Evolutionary conservation across 1,139 yeast genomes (phyloP), one percentile per base, ranked within the genome.

Genomic region (Saccharomyces uvarum): DNA sequence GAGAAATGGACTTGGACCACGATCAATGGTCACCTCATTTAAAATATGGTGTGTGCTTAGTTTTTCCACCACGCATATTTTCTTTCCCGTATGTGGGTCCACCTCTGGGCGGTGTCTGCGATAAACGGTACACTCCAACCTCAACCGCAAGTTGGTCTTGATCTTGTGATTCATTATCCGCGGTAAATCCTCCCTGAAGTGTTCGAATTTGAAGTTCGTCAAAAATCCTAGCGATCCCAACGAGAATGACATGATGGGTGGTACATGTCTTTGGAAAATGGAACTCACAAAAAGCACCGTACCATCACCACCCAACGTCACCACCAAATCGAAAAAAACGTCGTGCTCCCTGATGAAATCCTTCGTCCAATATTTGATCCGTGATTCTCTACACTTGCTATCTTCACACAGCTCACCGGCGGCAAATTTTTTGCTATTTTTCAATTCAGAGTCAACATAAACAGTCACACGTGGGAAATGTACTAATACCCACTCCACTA

Each of bases 281-380:
- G 87, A 85, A 1, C 91, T 84, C 1, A 86, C 95, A 66, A 82
- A 87, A 47, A 88, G 72, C 6, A 88, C 96, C 0, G 97, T 88
- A 29, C 97, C 97, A 66, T 88, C 97, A 21, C 97, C 97, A 16
- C 96, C 96, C 32, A 88, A 70, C 0, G 96, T 86, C 28, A 88
- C 77, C 5, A 87, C 89, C 58, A 88, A 73, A 68, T 89, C 96
- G 62, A 88, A 84, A 47, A 75, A 70, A 51, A 84, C 84, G 0
- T 79, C 77, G 51, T 71, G 72, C 13, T 75, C 71, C 6, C 70
- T 68, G 8, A 89, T 80, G 58, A 83, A 74, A 29, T 76, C 75
- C 54, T 81, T 79, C 53, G 80, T 79, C 96, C 96, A 89, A 68
- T 77, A 88, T 62, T 77, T 78, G 51, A 88, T 71, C 52, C 78